Percentiles rank a stretch among this genome's conserved stretches.
These are phyloP conservation scores for Fusarium hostae DNA, from an alignment of 2,329 filamentous ascomycete genomes.

Conservation along the genomic window DNA sequence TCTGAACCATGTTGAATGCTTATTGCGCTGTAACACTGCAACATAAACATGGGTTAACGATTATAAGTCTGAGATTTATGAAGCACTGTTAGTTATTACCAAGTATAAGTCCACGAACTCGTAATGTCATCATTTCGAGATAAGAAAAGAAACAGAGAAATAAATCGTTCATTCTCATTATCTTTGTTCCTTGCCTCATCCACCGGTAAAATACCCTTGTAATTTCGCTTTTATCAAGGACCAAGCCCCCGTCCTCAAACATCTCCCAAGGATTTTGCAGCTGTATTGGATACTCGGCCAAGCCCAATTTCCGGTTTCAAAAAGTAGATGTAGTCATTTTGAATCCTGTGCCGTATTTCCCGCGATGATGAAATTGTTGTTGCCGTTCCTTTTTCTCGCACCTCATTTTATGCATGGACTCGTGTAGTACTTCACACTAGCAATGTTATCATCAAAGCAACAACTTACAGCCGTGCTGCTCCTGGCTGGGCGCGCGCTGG, in stretches of 20 bases:
- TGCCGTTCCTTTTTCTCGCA: background rate
- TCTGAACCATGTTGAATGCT: background rate
- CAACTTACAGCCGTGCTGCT: conserved; percentile 34
- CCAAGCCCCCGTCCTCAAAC: conserved; percentile 14
- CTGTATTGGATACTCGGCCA: conserved; percentile 10
- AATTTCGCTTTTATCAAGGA: conserved; percentile 35
- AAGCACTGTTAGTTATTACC: background rate
- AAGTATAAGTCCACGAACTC: background rate
- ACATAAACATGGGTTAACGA: background rate
- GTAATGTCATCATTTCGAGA: background rate
- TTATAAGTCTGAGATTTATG: background rate
- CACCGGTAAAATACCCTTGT: conserved; percentile 30
- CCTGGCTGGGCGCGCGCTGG: conserved; percentile 40
- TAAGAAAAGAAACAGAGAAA: background rate
- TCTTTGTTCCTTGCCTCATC: background rate
- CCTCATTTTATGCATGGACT: background rate
- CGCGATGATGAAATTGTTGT: background rate
- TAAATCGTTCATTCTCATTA: background rate
- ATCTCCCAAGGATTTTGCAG: conserved; percentile 16
- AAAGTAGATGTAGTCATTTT: conserved; percentile 17
- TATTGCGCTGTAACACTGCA: background rate
- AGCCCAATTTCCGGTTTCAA: conserved; percentile 31
- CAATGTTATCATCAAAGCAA: conserved; percentile 20
- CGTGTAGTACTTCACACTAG: background rate
- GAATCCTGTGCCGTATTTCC: background rate